Conservation (phyloP, 345 rosid species). For the Salix caprea region DNA sequence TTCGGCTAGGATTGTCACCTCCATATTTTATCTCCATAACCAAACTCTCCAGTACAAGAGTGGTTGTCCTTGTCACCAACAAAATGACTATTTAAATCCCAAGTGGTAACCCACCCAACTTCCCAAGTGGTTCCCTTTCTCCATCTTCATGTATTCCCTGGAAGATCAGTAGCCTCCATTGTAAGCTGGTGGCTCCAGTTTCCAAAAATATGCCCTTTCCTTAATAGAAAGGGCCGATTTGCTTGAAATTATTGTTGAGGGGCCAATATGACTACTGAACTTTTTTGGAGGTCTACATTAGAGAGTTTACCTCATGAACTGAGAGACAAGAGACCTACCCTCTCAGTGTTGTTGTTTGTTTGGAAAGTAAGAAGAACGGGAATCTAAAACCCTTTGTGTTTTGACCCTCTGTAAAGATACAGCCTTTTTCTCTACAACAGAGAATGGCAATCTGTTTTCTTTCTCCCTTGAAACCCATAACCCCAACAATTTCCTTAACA, state of each 20-base stretch:
- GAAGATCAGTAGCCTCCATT: background rate
- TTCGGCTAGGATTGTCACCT: background rate
- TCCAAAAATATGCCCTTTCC: background rate
- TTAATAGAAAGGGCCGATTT: background rate
- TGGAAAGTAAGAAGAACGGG: background rate
- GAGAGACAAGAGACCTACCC: too few relatives aligned
- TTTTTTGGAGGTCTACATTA: background rate
- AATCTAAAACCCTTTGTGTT: background rate
- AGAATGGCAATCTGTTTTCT: conserved; percentile 42
- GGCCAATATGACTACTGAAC: background rate
- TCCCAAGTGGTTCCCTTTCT: conserved; percentile 22
- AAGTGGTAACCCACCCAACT: conserved; percentile 4
- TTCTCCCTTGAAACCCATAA: conserved; percentile 40
- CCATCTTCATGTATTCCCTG: conserved; percentile 20
- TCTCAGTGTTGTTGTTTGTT: too few relatives aligned
- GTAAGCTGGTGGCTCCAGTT: background rate
- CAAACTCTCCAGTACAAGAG: background rate
- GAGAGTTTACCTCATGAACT: too few relatives aligned
- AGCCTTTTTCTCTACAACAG: background rate
- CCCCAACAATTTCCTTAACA: conserved; percentile 1
- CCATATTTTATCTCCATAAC: background rate
- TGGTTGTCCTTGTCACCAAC: background rate
- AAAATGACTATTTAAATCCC: background rate
- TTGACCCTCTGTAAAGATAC: background rate
- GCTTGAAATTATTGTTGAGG: background rate